Percentiles rank a stretch among this genome's conserved stretches.
Evolutionary conservation across 2,329 filamentous ascomycete genomes (phyloP).

Genomic region (Emergomyces africanus): DNA sequence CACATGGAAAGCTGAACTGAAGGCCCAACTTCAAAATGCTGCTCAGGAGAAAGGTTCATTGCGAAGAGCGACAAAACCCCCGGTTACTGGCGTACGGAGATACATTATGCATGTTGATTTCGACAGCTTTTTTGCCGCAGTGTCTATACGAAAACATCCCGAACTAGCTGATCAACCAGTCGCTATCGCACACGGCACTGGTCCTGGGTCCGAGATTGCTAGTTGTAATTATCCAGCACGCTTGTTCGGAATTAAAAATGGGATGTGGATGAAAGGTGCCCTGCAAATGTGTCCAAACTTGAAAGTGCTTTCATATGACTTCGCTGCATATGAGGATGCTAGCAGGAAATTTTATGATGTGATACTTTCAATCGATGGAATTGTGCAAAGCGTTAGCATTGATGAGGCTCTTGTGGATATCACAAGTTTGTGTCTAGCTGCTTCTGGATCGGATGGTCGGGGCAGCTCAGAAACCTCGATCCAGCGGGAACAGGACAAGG

Average conservation of each 20-base stretch:
- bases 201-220: slow-evolving; percentile 83
- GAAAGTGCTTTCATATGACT: slow-evolving; percentile 90
- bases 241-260: slow-evolving; percentile 79
- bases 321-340: slow-evolving; percentile 84
- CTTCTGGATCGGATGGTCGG: slow-evolving; percentile 53
- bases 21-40: slow-evolving; percentile 71
- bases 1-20: slow-evolving; percentile 91
- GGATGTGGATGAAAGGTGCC: slow-evolving; percentile 98
- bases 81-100: slow-evolving; percentile 50
- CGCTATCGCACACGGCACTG: slow-evolving; percentile 77
- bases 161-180: slow-evolving; percentile 66
- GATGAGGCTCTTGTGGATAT: slow-evolving; percentile 89
- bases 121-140: slow-evolving; percentile 94
- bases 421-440: slow-evolving; percentile 54
- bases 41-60: slow-evolving; percentile 53
- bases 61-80: slow-evolving; percentile 38
- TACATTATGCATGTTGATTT: slow-evolving; percentile 97
- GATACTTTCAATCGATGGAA: slow-evolving; percentile 63
- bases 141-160: slow-evolving; percentile 68
- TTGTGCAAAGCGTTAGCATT: slow-evolving; percentile 92
- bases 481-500: slow-evolving; percentile 66
- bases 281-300: slow-evolving; percentile 71
- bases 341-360: slow-evolving; percentile 79
- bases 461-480: slow-evolving; percentile 55
- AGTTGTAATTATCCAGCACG: slow-evolving; percentile 94